These are phyloP conservation scores for Xylogone sp. DNA, from an alignment of 2,329 filamentous ascomycete species.

Conservation along the genomic window DNA sequence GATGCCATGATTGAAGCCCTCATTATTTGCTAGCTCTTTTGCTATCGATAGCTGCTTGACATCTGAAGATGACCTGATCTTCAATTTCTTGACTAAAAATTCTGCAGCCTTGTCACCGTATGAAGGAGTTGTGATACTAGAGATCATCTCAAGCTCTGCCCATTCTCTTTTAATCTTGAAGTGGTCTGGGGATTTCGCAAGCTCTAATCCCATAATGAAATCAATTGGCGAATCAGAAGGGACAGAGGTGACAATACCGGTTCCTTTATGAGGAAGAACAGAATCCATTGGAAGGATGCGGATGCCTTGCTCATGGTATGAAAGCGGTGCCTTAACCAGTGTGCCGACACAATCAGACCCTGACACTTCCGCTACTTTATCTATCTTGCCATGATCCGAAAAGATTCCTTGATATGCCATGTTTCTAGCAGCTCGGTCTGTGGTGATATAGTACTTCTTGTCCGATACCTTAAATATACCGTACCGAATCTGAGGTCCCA, in stretches of 20 bases:
- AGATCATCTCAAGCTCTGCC: constrained; percentile 84
- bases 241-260: constrained; percentile 92
- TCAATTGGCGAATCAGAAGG: constrained; percentile 96
- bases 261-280: constrained; percentile 89
- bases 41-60: constrained; percentile 85
- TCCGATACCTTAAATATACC: constrained; percentile 78
- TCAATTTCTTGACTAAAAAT: constrained; percentile 82
- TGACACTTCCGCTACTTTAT: constrained; percentile 67
- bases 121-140: constrained; percentile 83
- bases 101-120: constrained; percentile 84
- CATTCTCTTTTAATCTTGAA: constrained; percentile 97
- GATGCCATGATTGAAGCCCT: constrained; percentile 92
- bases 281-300: constrained; percentile 93
- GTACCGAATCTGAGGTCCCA: constrained; percentile 85
- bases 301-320: constrained; percentile 76
- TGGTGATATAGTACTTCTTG: constrained; percentile 80
- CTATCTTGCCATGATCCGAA: constrained; percentile 68
- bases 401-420: constrained; percentile 95
- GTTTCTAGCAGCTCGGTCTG: constrained; percentile 80
- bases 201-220: constrained; percentile 81
- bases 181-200: constrained; percentile 93
- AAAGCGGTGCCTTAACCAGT: constrained; percentile 85
- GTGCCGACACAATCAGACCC: constrained; percentile 84
- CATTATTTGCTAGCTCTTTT: constrained; percentile 95
- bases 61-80: constrained; percentile 96